Conservation (phyloP, 1,139 yeast genomes). For the Torulaspora globosa region DNA sequence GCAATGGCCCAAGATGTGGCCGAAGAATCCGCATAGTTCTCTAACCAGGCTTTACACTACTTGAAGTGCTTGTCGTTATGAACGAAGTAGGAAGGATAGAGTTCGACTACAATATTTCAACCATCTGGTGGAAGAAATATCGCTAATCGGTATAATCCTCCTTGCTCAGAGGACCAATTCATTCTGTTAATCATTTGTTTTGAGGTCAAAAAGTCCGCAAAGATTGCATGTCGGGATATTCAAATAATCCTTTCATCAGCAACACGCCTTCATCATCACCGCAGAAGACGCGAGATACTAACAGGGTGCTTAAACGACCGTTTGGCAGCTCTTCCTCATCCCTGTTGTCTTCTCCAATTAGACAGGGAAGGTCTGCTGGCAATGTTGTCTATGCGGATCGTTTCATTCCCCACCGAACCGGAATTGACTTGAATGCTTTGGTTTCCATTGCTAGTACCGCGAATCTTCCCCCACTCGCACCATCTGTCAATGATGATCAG, state of each 20-base stretch:
- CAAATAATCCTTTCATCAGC: slow-evolving; percentile 32
- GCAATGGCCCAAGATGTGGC: slow-evolving; percentile 4
- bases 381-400: slow-evolving; percentile 60
- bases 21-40: background rate
- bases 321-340: slow-evolving; percentile 25
- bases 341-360: slow-evolving; percentile 31
- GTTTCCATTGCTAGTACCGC: slow-evolving; percentile 55
- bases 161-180: background rate
- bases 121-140: background rate
- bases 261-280: slow-evolving; percentile 37
- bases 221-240: slow-evolving; percentile 16
- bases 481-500: slow-evolving; percentile 49
- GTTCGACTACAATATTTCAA: background rate
- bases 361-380: slow-evolving; percentile 30
- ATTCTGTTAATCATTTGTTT: background rate
- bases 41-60: background rate
- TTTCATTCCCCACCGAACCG: slow-evolving; percentile 80
- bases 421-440: slow-evolving; percentile 85
- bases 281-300: slow-evolving; percentile 19
- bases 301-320: slow-evolving; percentile 26
- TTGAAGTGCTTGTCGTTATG: background rate
- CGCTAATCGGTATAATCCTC: background rate
- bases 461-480: slow-evolving; percentile 31
- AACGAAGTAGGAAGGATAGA: background rate
- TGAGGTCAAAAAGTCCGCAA: background rate